Evolutionary conservation across 2,329 filamentous ascomycete species (phyloP), one percentile per base, ranked within the genome.

Genomic region (Sphaerostilbella broomeana): DNA sequence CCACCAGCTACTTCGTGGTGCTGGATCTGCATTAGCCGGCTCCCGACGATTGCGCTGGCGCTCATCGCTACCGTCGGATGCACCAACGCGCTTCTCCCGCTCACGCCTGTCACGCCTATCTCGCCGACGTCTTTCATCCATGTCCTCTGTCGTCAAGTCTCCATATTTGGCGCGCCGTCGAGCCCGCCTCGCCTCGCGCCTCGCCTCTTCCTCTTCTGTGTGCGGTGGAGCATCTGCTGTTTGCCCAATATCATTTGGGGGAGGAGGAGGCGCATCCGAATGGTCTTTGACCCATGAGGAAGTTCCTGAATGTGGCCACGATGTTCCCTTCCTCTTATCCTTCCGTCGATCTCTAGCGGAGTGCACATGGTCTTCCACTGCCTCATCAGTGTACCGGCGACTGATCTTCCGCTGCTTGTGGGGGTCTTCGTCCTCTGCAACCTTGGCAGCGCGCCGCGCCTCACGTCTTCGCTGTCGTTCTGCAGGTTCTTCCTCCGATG

Each of bases 271-370:
- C 3, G 75, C 76, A 48, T 79, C 77, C 2, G 72, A 75, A 49
- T 79, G 71, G 10, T 81, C 76, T 56, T 79, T 79, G 4, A 81
- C 77, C 78, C 78, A 81, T 0, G 75, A 80, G 7, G 73, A 76
- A 0, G 77, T 81, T 18, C 77, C 77, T 6, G 73, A 79, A 53
- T 79, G 73, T 13, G 77, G 77, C 77, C 77, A 81, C 8, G 63
- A 64, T 7, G 67, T 46, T 6, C 43, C 49, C 22, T 61, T 47
- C 37, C 58, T 64, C 35, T 54, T 62, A 31, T 64, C 65, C 39
- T 58, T 49, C 30, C 46, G 50, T 16, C 61, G 56, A 30, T 60
- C 53, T 51, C 61, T 60, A 51, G 62, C 61, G 5, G 66, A 55
- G 43, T 72, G 68, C 28, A 64, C 61, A 28, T 65, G 67, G 21